Conservation (phyloP, 768 basidiomycete genomes). For the Suillus hirtellus region DNA sequence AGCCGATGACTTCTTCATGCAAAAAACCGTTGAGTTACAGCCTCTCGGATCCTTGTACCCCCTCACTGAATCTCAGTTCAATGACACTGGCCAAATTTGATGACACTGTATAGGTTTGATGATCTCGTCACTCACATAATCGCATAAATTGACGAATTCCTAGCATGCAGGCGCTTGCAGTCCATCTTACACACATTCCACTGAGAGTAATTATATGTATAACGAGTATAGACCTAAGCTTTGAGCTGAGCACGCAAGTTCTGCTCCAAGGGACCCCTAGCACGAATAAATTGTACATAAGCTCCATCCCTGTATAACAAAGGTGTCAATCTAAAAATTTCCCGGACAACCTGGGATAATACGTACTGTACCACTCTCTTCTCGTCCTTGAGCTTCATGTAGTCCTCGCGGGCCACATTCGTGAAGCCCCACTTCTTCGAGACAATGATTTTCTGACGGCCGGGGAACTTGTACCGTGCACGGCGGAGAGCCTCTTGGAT, state of each 20-base stretch:
- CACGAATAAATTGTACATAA: conserved; percentile 92
- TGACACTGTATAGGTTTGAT: no score
- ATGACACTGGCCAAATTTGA: background rate
- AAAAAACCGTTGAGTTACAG: background rate
- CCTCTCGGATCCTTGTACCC: background rate
- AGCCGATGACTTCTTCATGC: background rate
- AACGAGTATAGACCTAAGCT: conserved; percentile 43
- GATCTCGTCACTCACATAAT: background rate
- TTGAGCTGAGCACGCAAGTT: conserved; percentile 86
- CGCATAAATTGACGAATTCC: background rate
- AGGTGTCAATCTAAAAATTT: conserved; percentile 11
- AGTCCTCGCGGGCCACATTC: conserved; percentile 88
- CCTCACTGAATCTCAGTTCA: background rate
- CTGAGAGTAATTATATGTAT: background rate
- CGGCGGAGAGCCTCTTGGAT: conserved; percentile 98
- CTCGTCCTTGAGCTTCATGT: conserved; percentile 84
- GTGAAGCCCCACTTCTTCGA: conserved; percentile 99
- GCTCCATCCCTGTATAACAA: conserved; percentile 76
- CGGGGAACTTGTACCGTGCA: conserved; percentile 99
- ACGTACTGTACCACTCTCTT: conserved; percentile 89
- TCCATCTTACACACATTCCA: background rate
- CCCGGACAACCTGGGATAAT: conserved; percentile 5
- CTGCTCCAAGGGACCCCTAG: conserved; percentile 81
- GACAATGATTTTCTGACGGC: conserved; percentile 95
- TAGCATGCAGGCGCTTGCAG: background rate